Evolutionary conservation across 2,329 filamentous ascomycete genomes (phyloP).

Genomic region (Penicillium sp.): DNA sequence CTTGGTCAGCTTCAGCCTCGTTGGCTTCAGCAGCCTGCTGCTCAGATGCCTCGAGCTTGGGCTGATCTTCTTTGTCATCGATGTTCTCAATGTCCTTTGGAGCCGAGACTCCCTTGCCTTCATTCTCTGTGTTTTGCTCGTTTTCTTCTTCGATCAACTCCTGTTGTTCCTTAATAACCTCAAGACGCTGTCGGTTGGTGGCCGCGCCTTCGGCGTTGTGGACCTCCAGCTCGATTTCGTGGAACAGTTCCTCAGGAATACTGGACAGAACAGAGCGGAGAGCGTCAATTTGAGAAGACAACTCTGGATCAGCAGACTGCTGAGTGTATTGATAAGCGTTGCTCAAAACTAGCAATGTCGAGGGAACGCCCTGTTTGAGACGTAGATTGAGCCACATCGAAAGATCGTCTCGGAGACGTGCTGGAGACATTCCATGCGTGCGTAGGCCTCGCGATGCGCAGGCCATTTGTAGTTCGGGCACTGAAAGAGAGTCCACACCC

Average conservation of each 20-base stretch:
- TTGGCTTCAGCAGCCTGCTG: conserved; percentile 46
- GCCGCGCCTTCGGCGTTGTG: conserved; percentile 94
- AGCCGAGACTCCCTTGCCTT: conserved; percentile 67
- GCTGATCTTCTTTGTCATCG: conserved; percentile 77
- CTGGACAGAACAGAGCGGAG: conserved; percentile 87
- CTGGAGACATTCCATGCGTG: conserved; percentile 87
- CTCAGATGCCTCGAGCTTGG: conserved; percentile 47
- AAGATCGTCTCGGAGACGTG: conserved; percentile 80
- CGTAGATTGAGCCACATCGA: conserved; percentile 92
- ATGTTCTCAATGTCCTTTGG: conserved; percentile 88
- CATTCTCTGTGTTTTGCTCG: conserved; percentile 78
- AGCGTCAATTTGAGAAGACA: conserved; percentile 85
- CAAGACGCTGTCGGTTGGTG: conserved; percentile 97
- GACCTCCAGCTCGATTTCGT: conserved; percentile 98
- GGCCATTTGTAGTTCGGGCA: conserved; percentile 85
- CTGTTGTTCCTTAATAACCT: conserved; percentile 97
- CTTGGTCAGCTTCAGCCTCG: conserved; percentile 39
- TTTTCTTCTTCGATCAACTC: conserved; percentile 97
- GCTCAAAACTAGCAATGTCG: conserved; percentile 88
- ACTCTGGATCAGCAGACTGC: conserved; percentile 70
- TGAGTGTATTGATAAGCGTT: conserved; percentile 95
- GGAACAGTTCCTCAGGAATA: conserved; percentile 97
- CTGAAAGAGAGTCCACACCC: conserved; percentile 88
- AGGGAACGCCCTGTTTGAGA: conserved; percentile 91
- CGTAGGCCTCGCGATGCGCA: conserved; percentile 88